Conservation (phyloP, 306 rosid species). For the Cercis canadensis region DNA sequence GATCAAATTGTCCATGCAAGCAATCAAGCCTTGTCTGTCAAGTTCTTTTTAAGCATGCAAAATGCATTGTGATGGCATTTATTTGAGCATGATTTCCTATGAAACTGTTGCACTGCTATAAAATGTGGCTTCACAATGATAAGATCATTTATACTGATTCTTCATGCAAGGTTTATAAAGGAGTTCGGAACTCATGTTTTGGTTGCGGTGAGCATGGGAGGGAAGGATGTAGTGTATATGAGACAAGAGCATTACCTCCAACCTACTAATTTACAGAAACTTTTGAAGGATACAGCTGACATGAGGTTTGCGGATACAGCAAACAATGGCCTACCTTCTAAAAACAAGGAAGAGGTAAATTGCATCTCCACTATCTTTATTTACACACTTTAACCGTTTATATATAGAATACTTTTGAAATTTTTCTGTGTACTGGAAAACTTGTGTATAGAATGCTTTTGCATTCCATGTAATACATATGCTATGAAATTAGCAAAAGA, state of each 20-base stretch:
- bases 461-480: no score
- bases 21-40: no score
- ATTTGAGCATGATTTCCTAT: no score
- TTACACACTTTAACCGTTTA: no score
- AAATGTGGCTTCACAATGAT: neutral
- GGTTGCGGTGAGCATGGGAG: conserved; percentile 92
- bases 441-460: no score
- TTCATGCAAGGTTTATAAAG: conserved; percentile 70
- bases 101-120: no score
- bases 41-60: no score
- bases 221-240: conserved; percentile 82
- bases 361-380: neutral
- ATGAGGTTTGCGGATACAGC: conserved; percentile 62
- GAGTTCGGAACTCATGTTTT: conserved; percentile 85
- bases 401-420: no score
- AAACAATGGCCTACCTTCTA: conserved; percentile 47
- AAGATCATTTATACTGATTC: conserved; percentile 10
- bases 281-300: conserved; percentile 67
- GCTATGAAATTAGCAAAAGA: no score
- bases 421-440: no score
- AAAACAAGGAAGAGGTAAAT: conserved; percentile 61
- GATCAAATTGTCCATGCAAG: no score
- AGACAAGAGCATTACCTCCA: conserved; percentile 76
- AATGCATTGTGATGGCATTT: no score
- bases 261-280: conserved; percentile 65